Evolutionary conservation across 208 protist species (phyloP).

Genomic region (Acanthamoeba healyi): DNA sequence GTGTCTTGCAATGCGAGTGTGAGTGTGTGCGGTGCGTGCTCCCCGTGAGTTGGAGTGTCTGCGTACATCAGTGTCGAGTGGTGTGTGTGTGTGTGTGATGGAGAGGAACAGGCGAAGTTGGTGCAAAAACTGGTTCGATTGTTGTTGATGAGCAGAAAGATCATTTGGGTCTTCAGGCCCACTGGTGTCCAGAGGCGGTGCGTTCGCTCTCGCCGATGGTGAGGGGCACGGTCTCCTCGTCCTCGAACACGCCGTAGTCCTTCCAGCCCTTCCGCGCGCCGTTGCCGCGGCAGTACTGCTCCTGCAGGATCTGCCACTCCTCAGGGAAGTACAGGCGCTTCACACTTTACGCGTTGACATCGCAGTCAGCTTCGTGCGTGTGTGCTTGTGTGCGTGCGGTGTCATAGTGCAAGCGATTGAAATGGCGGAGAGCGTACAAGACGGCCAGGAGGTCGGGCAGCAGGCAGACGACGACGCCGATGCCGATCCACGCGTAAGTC

Average conservation of each 20-base stretch:
- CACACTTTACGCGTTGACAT: too few relatives aligned
- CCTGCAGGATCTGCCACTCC: conserved; percentile 56
- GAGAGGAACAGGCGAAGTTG: too few relatives aligned
- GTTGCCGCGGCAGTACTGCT: background rate
- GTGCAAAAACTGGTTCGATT: too few relatives aligned
- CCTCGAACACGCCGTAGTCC: background rate
- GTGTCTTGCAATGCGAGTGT: too few relatives aligned
- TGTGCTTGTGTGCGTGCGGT: background rate
- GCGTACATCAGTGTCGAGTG: too few relatives aligned
- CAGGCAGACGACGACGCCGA: conserved; percentile 22
- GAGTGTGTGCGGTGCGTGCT: too few relatives aligned
- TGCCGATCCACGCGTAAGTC: background rate
- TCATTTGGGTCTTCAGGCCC: too few relatives aligned
- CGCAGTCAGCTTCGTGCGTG: too few relatives aligned
- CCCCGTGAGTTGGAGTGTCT: too few relatives aligned
- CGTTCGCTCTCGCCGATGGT: conserved; percentile 1
- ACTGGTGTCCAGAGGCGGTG: background rate
- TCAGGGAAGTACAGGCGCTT: conserved; percentile 43
- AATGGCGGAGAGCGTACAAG: background rate
- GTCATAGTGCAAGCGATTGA: too few relatives aligned
- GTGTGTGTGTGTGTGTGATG: too few relatives aligned
- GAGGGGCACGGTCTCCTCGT: conserved; percentile 13
- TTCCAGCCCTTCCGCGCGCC: background rate
- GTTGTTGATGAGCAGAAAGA: too few relatives aligned
- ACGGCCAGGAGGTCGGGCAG: conserved; percentile 23